These are phyloP conservation scores for Rubia peregrina DNA, from an alignment of 305 asterid species.

Conservation along the genomic window DNA sequence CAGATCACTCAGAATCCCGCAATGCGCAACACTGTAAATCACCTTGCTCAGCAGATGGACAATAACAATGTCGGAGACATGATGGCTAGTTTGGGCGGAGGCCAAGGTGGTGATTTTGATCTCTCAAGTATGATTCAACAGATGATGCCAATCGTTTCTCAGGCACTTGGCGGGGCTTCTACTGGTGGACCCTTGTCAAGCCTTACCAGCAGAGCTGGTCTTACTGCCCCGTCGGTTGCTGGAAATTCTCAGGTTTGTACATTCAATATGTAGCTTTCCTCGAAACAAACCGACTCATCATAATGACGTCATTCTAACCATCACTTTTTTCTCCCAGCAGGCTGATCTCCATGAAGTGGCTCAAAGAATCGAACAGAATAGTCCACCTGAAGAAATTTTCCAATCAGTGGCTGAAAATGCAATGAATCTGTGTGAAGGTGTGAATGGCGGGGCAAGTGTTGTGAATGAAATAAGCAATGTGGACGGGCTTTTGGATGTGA, in stretches of 20 bases:
- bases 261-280: background rate
- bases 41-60: constrained; percentile 80
- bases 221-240: constrained; percentile 11
- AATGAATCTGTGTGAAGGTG: constrained; percentile 20
- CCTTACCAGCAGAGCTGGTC: constrained; percentile 24
- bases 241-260: constrained; percentile 50
- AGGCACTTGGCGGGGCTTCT: constrained; percentile 61
- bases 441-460: constrained; percentile 24
- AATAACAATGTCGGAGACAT: constrained; percentile 61
- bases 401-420: constrained; percentile 43
- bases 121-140: constrained; percentile 80
- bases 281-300: no score
- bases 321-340: constrained; percentile 19
- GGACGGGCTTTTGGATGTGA: constrained; percentile 49
- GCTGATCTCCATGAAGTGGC: constrained; percentile 39
- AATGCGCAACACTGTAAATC: constrained; percentile 72
- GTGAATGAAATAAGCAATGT: constrained; percentile 40
- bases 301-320: background rate
- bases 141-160: constrained; percentile 90
- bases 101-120: constrained; percentile 68
- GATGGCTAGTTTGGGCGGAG: constrained; percentile 53
- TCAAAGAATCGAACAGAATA: constrained; percentile 36
- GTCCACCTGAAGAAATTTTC: constrained; percentile 43
- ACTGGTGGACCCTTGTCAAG: constrained; percentile 26
- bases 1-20: constrained; percentile 73